A percentile compares a stretch with the other conserved stretches of the same genome.
Conservation (phyloP, 2,329 filamentous ascomycete genomes). For the Alternaria ventricosa region DNA sequence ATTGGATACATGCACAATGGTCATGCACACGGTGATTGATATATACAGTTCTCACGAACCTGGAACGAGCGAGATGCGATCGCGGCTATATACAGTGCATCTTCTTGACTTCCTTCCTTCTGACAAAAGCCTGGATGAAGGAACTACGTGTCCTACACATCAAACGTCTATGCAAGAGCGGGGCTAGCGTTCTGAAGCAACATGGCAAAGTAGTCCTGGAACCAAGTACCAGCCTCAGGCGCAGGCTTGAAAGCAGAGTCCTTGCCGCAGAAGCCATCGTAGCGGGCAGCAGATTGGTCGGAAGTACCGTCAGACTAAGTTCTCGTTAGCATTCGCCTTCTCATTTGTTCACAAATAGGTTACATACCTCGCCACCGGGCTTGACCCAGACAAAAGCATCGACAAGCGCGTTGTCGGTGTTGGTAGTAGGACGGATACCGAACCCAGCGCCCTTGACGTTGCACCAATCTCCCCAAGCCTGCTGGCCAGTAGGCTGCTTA, state of each 20-base stretch:
- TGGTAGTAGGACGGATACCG: conserved; percentile 67
- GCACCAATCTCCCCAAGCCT: conserved; percentile 71
- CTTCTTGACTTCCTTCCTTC: background rate
- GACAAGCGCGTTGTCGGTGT: conserved; percentile 64
- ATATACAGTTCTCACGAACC: background rate
- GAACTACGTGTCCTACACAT: fast-evolving
- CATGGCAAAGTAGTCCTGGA: conserved; percentile 56
- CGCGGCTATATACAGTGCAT: conserved; percentile 1
- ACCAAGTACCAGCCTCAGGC: conserved; percentile 74
- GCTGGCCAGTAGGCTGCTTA: conserved; percentile 64
- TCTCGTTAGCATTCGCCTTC: background rate
- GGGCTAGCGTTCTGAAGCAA: conserved; percentile 46
- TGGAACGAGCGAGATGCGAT: background rate
- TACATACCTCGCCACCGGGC: conserved; percentile 62
- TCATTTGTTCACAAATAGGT: background rate
- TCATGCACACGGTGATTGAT: background rate
- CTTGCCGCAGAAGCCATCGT: conserved; percentile 63
- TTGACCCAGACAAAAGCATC: conserved; percentile 77
- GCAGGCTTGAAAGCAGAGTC: conserved; percentile 65
- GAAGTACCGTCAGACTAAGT: conserved; percentile 54
- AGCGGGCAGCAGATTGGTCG: conserved; percentile 53
- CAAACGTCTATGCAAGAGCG: conserved; percentile 21
- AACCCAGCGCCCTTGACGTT: conserved; percentile 70
- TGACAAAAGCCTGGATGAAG: background rate
- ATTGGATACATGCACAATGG: background rate